A percentile compares a stretch with the other conserved stretches of the same genome.
Evolutionary conservation across 805 yeast genomes (phyloP).

Genomic region (Schizosaccharomyces cryophilus): DNA sequence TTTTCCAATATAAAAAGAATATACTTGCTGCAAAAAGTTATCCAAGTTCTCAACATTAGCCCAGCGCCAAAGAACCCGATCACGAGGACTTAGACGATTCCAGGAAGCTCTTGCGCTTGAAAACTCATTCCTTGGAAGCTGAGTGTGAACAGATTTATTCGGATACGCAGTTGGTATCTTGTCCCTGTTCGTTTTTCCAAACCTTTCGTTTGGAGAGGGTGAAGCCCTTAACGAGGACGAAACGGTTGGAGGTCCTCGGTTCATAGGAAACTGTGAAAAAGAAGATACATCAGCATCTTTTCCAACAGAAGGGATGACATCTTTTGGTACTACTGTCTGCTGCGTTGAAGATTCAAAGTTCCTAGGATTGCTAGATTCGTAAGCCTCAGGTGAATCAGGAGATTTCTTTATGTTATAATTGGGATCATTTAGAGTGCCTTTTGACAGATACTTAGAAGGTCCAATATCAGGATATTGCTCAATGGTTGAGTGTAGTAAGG

Average conservation of each 20-base stretch:
- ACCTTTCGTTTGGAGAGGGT: too few relatives aligned
- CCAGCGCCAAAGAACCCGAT: slow-evolving; percentile 84
- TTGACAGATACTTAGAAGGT: background rate
- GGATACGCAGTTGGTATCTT: background rate
- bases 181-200: too few relatives aligned
- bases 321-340: too few relatives aligned
- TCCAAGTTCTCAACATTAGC: slow-evolving; percentile 87
- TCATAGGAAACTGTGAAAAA: too few relatives aligned
- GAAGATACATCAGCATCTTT: too few relatives aligned
- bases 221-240: too few relatives aligned
- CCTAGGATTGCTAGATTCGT: too few relatives aligned
- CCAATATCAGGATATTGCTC: background rate
- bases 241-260: too few relatives aligned
- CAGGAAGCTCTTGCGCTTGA: background rate
- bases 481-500: background rate
- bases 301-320: too few relatives aligned
- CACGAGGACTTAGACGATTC: slow-evolving; percentile 20
- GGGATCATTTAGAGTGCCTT: background rate
- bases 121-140: background rate
- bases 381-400: too few relatives aligned
- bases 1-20: slow-evolving; percentile 60
- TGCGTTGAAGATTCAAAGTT: too few relatives aligned
- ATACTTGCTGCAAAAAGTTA: slow-evolving; percentile 40
- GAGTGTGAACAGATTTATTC: background rate
- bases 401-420: too few relatives aligned